phyloP scores from a whole-genome alignment of 2,329 filamentous ascomycete species.

The Westerdykella aurantiaca region DNA sequence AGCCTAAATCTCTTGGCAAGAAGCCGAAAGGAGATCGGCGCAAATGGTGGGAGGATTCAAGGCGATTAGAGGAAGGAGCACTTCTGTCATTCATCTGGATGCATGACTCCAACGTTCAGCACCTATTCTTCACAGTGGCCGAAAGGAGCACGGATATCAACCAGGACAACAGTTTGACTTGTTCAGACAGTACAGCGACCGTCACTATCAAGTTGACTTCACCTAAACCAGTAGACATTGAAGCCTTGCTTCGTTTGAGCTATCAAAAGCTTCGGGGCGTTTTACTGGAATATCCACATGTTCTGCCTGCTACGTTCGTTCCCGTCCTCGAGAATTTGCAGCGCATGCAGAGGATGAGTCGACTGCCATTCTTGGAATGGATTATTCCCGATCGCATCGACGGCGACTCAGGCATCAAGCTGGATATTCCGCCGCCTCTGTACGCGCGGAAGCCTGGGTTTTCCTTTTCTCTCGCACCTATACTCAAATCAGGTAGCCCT shows the following conservation, averaged over 20 bases:
- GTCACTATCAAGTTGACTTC: no score
- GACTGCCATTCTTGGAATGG: constrained; percentile 17
- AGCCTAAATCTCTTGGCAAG: background rate
- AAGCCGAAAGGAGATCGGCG: background rate
- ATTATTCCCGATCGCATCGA: background rate
- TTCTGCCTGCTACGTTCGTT: constrained; percentile 27
- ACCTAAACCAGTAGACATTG: background rate
- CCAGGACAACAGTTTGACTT: background rate
- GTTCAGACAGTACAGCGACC: background rate
- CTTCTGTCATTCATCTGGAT: background rate
- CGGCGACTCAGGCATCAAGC: background rate
- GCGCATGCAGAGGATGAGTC: constrained; percentile 18
- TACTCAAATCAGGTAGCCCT: constrained; percentile 9
- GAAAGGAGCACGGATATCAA: background rate
- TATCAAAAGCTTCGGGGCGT: background rate
- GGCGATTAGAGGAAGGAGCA: background rate
- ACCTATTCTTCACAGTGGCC: background rate
- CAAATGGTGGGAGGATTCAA: background rate
- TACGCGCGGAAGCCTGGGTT: constrained; percentile 50
- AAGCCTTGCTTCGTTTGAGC: background rate
- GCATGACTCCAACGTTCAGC: background rate
- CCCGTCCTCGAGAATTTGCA: constrained; percentile 23
- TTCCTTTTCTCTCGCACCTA: constrained; percentile 40
- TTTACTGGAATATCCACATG: constrained; percentile 23
- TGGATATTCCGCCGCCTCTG: constrained; percentile 42